These are phyloP conservation scores for Recurvomyces mirabilis DNA, from an alignment of 495 filamentous ascomycete species.

Conservation along the genomic window DNA sequence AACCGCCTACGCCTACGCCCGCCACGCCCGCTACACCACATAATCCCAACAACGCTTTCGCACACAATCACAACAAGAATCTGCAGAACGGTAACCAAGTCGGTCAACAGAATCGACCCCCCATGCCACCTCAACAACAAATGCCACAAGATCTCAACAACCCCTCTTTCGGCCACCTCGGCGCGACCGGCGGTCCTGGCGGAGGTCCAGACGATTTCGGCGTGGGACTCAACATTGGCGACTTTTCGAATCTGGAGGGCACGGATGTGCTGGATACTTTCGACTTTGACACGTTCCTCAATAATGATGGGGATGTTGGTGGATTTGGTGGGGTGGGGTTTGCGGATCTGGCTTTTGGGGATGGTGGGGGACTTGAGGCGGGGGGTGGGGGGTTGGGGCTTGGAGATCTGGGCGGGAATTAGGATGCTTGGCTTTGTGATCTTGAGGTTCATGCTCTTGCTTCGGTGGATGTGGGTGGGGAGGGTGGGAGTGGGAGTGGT, in stretches of 20 bases:
- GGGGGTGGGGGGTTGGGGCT: not conserved
- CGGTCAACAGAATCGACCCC: too few relatives aligned
- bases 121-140: slow-evolving; percentile 36
- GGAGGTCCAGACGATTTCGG: too few relatives aligned
- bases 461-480: too few relatives aligned
- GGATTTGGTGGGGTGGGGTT: slow-evolving; percentile 43
- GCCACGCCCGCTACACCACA: slow-evolving; percentile 82
- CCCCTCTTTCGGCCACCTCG: too few relatives aligned
- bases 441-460: too few relatives aligned
- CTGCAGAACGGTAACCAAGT: slow-evolving; percentile 38
- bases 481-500: too few relatives aligned
- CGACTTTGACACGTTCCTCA: slow-evolving; percentile 91
- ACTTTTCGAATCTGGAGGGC: slow-evolving; percentile 49
- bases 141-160: not conserved
- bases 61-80: slow-evolving; percentile 43
- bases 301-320: slow-evolving; percentile 41
- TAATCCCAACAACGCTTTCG: slow-evolving; percentile 54
- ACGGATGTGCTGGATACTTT: slow-evolving; percentile 72
- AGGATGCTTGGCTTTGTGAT: slow-evolving; percentile 23
- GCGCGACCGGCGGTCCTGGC: too few relatives aligned
- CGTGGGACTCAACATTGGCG: slow-evolving; percentile 39
- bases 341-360: slow-evolving; percentile 22
- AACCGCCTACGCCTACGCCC: slow-evolving; percentile 66
- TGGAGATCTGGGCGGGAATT: too few relatives aligned
- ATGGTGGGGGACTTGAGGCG: not conserved